Percentiles rank a stretch among this genome's conserved stretches.
These are phyloP conservation scores for Rehmannia glutinosa DNA, from an alignment of 257 asterid genomes.

Conservation along the genomic window DNA sequence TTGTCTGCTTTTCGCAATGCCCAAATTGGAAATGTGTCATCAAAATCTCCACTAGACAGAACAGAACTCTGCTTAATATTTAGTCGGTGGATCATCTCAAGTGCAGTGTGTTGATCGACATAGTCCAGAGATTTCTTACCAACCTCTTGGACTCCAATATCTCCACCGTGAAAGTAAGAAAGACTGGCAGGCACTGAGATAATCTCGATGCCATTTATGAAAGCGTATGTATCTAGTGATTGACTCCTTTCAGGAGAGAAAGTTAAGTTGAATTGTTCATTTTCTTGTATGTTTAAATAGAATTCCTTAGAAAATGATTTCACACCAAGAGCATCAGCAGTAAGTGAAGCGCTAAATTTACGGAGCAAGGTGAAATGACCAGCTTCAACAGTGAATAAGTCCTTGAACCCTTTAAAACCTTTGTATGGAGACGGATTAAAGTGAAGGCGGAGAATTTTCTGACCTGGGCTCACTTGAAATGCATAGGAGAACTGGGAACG, in stretches of 20 bases:
- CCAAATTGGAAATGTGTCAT: slow-evolving; percentile 28
- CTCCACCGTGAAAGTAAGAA: slow-evolving; percentile 12
- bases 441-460: slow-evolving; percentile 27
- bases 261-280: background rate
- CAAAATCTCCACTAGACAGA: slow-evolving; percentile 24
- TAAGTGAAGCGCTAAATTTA: slow-evolving; percentile 33
- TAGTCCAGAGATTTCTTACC: slow-evolving; percentile 26
- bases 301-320: slow-evolving; percentile 17
- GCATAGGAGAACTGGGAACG: slow-evolving; percentile 12
- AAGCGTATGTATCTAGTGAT: slow-evolving; percentile 18
- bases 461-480: slow-evolving; percentile 26
- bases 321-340: slow-evolving; percentile 24
- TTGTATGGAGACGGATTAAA: slow-evolving; percentile 11
- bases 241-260: slow-evolving; percentile 22
- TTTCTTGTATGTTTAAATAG: slow-evolving; percentile 11
- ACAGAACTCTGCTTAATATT: slow-evolving; percentile 27
- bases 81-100: slow-evolving; percentile 32
- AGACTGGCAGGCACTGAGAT: slow-evolving; percentile 18
- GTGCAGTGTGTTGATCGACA: slow-evolving; percentile 36
- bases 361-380: slow-evolving; percentile 28
- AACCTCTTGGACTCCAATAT: slow-evolving; percentile 15
- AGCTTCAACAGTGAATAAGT: slow-evolving; percentile 26
- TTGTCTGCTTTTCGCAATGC: slow-evolving; percentile 15
- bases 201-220: slow-evolving; percentile 29
- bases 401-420: slow-evolving; percentile 19